A percentile compares a stretch with the other conserved stretches of the same genome.
These are phyloP conservation scores for Pholiota microspora DNA, from an alignment of 768 basidiomycete species.

Conservation along the genomic window DNA sequence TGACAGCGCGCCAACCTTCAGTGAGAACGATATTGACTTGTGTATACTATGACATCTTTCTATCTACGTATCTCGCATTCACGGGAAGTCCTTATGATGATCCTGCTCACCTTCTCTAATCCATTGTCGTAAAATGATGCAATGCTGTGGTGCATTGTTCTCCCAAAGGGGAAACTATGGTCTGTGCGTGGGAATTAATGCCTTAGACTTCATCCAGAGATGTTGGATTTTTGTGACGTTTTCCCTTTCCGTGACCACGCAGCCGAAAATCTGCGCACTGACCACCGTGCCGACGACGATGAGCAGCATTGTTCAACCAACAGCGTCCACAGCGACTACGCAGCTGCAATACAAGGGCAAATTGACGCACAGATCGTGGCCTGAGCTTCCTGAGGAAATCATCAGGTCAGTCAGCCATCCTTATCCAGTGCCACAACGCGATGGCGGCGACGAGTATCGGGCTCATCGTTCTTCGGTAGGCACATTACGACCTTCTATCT, in stretches of 20 bases:
- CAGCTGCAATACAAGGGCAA: conserved; percentile 22
- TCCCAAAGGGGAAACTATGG: conserved; percentile 20
- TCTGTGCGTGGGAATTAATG: conserved; percentile 42
- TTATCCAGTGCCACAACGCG: conserved; percentile 29
- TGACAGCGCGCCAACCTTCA: too few relatives aligned
- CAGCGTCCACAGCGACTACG: background rate
- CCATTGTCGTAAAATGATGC: background rate
- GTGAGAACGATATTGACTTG: too few relatives aligned
- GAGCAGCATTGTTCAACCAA: conserved; percentile 15
- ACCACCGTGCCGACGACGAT: conserved; percentile 34
- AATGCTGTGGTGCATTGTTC: conserved; percentile 6
- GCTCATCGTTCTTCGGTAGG: conserved; percentile 28
- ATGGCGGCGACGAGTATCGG: conserved; percentile 27
- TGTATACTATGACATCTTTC: too few relatives aligned
- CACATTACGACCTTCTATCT: conserved; percentile 61
- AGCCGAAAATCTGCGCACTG: conserved; percentile 41
- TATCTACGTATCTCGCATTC: too few relatives aligned
- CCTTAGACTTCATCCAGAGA: conserved; percentile 20
- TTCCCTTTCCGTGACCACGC: conserved; percentile 31
- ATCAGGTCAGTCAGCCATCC: conserved; percentile 22
- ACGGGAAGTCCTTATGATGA: too few relatives aligned
- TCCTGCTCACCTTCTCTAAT: too few relatives aligned
- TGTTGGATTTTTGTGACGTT: conserved; percentile 24
- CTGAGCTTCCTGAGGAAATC: conserved; percentile 28
- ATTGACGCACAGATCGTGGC: conserved; percentile 27